Evolutionary conservation across 371 early-diverging fungal species (phyloP).

Genomic region (Umbelopsis sp.): DNA sequence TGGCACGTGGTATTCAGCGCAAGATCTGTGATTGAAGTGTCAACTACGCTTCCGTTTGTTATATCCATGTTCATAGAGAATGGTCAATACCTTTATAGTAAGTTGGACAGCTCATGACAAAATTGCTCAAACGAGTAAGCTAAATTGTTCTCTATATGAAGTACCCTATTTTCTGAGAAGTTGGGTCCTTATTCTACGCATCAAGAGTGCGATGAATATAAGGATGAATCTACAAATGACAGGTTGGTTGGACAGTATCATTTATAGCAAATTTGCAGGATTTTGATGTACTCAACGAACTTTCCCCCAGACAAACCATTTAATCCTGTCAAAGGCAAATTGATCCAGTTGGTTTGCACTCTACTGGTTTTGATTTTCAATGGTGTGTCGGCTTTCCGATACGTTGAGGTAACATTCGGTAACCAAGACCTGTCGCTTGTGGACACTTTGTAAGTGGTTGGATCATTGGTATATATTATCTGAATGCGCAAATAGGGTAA

Average conservation of each 20-base stretch:
- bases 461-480: background rate
- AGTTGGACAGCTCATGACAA: background rate
- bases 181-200: slow-evolving; percentile 58
- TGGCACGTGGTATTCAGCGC: slow-evolving; percentile 48
- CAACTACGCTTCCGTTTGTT: slow-evolving; percentile 60
- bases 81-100: slow-evolving; percentile 61
- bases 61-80: slow-evolving; percentile 50
- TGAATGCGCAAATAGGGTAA: background rate
- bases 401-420: slow-evolving; percentile 66
- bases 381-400: slow-evolving; percentile 72
- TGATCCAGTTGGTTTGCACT: slow-evolving; percentile 65
- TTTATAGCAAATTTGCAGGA: background rate
- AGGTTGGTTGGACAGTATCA: slow-evolving; percentile 22
- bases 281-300: background rate
- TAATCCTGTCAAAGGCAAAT: slow-evolving; percentile 61
- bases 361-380: slow-evolving; percentile 69
- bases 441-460: slow-evolving; percentile 44
- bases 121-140: background rate
- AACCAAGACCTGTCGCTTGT: slow-evolving; percentile 50
- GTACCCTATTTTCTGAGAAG: slow-evolving; percentile 69
- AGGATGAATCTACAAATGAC: slow-evolving; percentile 59
- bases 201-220: slow-evolving; percentile 63
- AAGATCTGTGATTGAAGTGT: slow-evolving; percentile 52
- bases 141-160: slow-evolving; percentile 2
- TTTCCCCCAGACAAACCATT: slow-evolving; percentile 40